Evolutionary conservation across 805 yeast species (phyloP), one percentile per base, ranked within the genome.

Genomic region (Metschnikowia peoriensis): DNA sequence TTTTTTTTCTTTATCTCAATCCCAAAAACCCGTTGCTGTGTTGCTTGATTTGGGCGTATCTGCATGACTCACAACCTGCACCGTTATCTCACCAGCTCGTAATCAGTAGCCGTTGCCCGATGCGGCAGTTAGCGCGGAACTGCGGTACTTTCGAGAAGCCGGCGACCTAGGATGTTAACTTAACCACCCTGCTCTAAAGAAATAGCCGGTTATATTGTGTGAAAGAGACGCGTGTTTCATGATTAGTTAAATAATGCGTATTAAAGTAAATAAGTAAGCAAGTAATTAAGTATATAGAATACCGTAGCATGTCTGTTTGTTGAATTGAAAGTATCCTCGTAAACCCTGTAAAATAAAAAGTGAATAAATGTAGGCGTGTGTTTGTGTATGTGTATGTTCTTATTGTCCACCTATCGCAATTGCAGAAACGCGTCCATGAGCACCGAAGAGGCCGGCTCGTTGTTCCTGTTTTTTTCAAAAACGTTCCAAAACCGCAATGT

Each of bases 401-500:
- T 22, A 22, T 22, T 22, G 22, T 16, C 38, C 28, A n/a, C 10
- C 37, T 35, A 88, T 60, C 96, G 71, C 55, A 88, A 74, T 64
- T 85, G 90, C 78, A 81, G 84, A 58, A 87, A 87, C 0, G 94
- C 88, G 70, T 85, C 89, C 46, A 86, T 70, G 43, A 88, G 69
- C 11, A 84, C 86, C 16, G 88, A 81, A 22, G 86, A 79, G 27
- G 84, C 83, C 11, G 80, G 80, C 39, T 72, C 75, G 51, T 82
- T 85, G 46, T 73, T 72, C 60, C 81, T 84, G 53, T 79, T 83
- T 66, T 86, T 89, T 54, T 89, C 96, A 72, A 92, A 94, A 1
- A 92, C 88, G 61, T 90, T 91, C 99, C 99, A 94, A 66, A 94
- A 89, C 57, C 99, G 70, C 51, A 94, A 73, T 0, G 99, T 94